These are phyloP conservation scores for Antarctomyces pellizariae DNA, from an alignment of 495 filamentous ascomycete species.

Conservation along the genomic window DNA sequence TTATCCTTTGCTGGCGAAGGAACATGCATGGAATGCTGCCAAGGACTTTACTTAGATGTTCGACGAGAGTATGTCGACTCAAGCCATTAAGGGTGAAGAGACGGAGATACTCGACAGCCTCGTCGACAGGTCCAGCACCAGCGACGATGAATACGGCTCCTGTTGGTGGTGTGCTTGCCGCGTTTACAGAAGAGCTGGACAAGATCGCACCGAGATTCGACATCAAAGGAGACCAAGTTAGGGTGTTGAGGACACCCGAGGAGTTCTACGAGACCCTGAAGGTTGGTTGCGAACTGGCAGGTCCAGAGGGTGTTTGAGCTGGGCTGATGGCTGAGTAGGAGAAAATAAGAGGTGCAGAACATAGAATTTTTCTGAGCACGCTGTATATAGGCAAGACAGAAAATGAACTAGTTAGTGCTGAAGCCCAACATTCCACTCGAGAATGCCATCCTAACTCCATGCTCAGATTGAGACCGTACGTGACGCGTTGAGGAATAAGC, in stretches of 20 bases:
- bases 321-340: conserved; percentile 22
- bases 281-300: conserved; percentile 21
- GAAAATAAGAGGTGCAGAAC: conserved; percentile 59
- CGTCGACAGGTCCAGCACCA: conserved; percentile 13
- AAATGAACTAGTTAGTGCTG: conserved; percentile 43
- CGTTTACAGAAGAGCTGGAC: conserved; percentile 64
- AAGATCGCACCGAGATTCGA: conserved; percentile 75
- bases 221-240: conserved; percentile 55
- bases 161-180: conserved; percentile 27
- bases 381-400: conserved; percentile 92
- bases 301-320: conserved; percentile 2
- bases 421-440: not conserved
- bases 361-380: conserved; percentile 73
- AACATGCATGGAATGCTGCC: no score
- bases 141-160: conserved; percentile 11
- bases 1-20: no score
- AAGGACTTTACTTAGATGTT: no score
- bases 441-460: conserved; percentile 5
- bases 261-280: conserved; percentile 83
- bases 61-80: no score
- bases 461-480: conserved; percentile 49
- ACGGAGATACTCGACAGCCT: conserved; percentile 14
- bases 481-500: conserved; percentile 46
- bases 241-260: conserved; percentile 50
- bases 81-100: no score